A percentile compares a stretch with the other conserved stretches of the same genome.
Evolutionary conservation across 768 basidiomycete genomes (phyloP).

Genomic region (Suillus discolor): DNA sequence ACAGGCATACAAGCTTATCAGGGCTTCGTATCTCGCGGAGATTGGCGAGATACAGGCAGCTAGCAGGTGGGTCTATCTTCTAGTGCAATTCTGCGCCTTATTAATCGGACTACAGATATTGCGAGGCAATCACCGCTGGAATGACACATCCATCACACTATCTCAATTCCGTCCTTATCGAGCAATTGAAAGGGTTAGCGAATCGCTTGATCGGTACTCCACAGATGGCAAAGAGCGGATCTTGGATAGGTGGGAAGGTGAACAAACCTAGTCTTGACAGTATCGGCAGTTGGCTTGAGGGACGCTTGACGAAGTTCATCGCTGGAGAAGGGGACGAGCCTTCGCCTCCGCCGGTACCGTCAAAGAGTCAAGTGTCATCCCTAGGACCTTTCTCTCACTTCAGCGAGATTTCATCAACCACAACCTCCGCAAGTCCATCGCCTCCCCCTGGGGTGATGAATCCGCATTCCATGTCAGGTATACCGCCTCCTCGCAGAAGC

Average conservation of each 20-base stretch:
- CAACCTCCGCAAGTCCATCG: slow-evolving; percentile 75
- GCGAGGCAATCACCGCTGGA: slow-evolving; percentile 80
- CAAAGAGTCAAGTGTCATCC: slow-evolving; percentile 43
- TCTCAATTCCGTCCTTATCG: slow-evolving; percentile 64
- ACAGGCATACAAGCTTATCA: slow-evolving; percentile 84
- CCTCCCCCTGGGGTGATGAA: slow-evolving; percentile 62
- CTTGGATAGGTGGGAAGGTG: slow-evolving; percentile 88
- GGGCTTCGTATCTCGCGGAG: slow-evolving; percentile 78
- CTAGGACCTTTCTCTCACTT: slow-evolving; percentile 92
- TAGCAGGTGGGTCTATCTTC: slow-evolving; percentile 55
- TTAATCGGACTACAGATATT: slow-evolving; percentile 66
- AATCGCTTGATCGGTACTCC: slow-evolving; percentile 78
- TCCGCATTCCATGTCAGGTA: slow-evolving; percentile 32
- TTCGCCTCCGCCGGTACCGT: slow-evolving; percentile 37
- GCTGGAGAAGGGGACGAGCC: slow-evolving; percentile 80
- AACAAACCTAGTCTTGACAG: slow-evolving; percentile 91
- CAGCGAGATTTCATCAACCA: slow-evolving; percentile 85
- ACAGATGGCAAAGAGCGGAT: slow-evolving; percentile 73
- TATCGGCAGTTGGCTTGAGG: slow-evolving; percentile 91
- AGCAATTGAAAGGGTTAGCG: slow-evolving; percentile 75
- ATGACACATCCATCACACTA: slow-evolving; percentile 66
- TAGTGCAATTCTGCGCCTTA: slow-evolving; percentile 12
- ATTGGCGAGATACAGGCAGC: slow-evolving; percentile 78
- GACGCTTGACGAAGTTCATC: slow-evolving; percentile 90
- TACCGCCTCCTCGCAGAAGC: slow-evolving; percentile 55